Percentiles rank a stretch among this genome's conserved stretches.
These are phyloP conservation scores for Naganishia randhawae DNA, from an alignment of 768 basidiomycete genomes.

Conservation along the genomic window DNA sequence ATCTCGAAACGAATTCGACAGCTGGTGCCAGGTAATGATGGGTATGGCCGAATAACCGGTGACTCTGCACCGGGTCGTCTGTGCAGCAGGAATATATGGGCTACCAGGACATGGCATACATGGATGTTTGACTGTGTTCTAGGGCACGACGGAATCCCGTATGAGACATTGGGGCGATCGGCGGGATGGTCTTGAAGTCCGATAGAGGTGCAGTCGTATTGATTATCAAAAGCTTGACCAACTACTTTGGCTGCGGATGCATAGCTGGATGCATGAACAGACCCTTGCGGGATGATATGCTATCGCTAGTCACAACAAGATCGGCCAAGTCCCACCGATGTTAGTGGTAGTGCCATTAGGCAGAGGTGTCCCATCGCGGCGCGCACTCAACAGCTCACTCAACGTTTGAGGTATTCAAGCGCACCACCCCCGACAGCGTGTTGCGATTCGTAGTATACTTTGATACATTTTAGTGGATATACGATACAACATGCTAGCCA, in stretches of 20 bases:
- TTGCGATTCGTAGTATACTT: neutral
- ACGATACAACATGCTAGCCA: conserved; percentile 1
- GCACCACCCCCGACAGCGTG: no score
- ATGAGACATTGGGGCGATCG: conserved; percentile 9
- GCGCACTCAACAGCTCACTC: no score
- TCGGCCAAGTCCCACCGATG: no score
- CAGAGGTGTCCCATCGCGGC: no score
- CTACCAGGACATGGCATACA: neutral
- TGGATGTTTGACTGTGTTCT: neutral
- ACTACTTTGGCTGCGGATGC: no score
- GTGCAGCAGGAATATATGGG: neutral
- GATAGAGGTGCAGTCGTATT: no score
- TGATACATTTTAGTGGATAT: conserved; percentile 2
- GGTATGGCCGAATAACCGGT: conserved; percentile 12
- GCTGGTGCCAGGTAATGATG: conserved; percentile 4
- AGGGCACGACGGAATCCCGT: conserved; percentile 1
- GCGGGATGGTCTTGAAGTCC: neutral
- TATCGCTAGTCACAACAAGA: no score
- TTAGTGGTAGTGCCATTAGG: no score
- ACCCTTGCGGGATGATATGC: no score
- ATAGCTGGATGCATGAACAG: no score
- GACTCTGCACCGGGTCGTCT: neutral
- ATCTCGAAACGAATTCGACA: neutral
- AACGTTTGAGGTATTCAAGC: no score
- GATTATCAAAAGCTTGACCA: no score